phyloP scores from a whole-genome alignment of 352 stramenopile species.

The Phytophthora palmivora region DNA sequence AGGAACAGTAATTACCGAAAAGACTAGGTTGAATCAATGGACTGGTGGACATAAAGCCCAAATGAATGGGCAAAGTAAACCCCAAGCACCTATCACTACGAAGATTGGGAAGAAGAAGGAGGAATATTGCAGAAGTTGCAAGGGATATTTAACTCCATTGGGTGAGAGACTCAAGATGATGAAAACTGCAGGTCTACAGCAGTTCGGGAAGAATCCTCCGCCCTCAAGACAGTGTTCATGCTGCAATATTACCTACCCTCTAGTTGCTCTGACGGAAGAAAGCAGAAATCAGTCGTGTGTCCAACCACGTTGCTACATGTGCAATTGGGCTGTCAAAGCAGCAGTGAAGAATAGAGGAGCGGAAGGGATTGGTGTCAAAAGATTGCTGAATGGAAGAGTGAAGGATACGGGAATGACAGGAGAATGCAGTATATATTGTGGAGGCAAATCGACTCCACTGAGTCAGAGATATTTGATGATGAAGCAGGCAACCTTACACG shows the following conservation, averaged over 20 bases:
- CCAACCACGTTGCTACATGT: conserved; percentile 28
- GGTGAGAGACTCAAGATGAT: conserved; percentile 19
- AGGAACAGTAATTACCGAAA: neutral
- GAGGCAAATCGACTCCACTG: conserved; percentile 4
- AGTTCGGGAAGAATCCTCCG: neutral
- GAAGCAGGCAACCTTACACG: conserved; percentile 3
- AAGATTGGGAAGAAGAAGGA: conserved; percentile 1
- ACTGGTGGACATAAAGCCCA: neutral
- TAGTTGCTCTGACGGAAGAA: conserved; percentile 19
- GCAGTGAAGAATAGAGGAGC: neutral
- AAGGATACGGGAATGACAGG: too few species aligned
- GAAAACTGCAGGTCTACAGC: conserved; percentile 6
- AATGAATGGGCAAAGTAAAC: neutral
- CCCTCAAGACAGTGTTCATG: conserved; percentile 18
- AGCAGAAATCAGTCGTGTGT: conserved; percentile 9
- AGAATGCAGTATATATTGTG: conserved; percentile 2
- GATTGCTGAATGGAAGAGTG: conserved; percentile 2
- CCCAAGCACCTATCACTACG: neutral
- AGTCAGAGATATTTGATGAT: neutral
- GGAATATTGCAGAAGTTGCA: conserved; percentile 20
- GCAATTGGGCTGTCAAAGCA: conserved; percentile 17
- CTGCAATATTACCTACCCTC: conserved; percentile 25
- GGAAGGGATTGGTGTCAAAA: conserved; percentile 9
- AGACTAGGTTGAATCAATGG: neutral
- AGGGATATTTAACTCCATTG: conserved; percentile 19